Conservation (phyloP, 176 grass and related monocot species). For the Cenchrus purpureus region DNA sequence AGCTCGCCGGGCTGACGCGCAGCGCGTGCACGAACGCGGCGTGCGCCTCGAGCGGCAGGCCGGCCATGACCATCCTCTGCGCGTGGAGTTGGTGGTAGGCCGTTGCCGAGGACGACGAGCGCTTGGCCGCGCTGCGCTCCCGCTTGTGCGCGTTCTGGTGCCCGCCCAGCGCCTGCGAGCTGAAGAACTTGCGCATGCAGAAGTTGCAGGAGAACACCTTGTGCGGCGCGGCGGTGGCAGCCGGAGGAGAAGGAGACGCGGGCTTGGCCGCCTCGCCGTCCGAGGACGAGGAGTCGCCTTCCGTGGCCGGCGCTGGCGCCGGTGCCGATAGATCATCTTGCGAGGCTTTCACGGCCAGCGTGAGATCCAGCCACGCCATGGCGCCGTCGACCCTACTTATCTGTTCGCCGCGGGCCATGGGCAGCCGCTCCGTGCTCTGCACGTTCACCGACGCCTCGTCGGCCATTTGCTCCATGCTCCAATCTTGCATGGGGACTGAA, state of each 20-base stretch:
- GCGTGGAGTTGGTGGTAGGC: conserved; percentile 51
- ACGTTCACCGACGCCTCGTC: conserved; percentile 41
- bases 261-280: conserved; percentile 27
- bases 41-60: conserved; percentile 76
- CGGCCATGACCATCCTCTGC: conserved; percentile 63
- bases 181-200: conserved; percentile 92
- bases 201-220: conserved; percentile 97
- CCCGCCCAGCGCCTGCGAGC: conserved; percentile 85
- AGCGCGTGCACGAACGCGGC: conserved; percentile 57
- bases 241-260: neutral
- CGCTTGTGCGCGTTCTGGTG: conserved; percentile 96
- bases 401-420: conserved; percentile 19
- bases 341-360: conserved; percentile 44
- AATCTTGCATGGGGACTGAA: conserved; percentile 13
- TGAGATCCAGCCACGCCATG: conserved; percentile 64
- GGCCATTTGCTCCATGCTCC: conserved; percentile 20
- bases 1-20: conserved; percentile 44
- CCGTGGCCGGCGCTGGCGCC: neutral
- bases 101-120: conserved; percentile 31
- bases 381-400: neutral
- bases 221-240: conserved; percentile 19
- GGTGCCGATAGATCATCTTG: neutral
- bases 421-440: neutral
- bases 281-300: conserved; percentile 35
- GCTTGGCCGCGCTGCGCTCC: conserved; percentile 77